Base-by-base conservation (phyloP, 2,329 filamentous ascomycete genomes). In the Ascochyta fabae region DNA sequence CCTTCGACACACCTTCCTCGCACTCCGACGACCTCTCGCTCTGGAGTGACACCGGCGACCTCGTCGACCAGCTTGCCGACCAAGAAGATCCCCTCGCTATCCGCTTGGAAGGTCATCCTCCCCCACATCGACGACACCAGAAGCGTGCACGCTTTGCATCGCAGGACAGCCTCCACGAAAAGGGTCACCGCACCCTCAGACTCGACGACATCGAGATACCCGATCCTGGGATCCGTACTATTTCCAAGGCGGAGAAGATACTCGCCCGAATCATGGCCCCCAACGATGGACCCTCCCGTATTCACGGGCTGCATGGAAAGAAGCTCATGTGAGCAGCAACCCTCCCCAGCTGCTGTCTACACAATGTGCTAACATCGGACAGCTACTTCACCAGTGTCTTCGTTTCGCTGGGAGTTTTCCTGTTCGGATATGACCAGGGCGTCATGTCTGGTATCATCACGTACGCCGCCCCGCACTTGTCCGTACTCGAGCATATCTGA, bases 351-450 rank as follows among this genome's bases (percentile, higher is more conserved):
- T 27, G 24, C 38, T 15, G 7, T 16, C 35, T 13, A 23, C 12
- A 6, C 6, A n/a, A n/a, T 10, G 16, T 41, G 31, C 63, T 69
- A 53, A 68, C 43, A 24, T n/a, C n/a, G 7, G 3, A 51, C 70
- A 96, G 92, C 63, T 96, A 96, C 75, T 97, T 97, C 73, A 97
- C 93, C 44, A 96, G 91, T 78, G 89, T 97, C 42, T 91, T 94
- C 72, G 90, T 94, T 59, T 93, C 90, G 54, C 79, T 95, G 70
- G 91, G 91, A 48, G 91, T 96, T 24, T 96, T 96, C 71, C 81
- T 96, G 19, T 96, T 96, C 71, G 91, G 91, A 61, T 95, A 95
- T 81, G 91, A 95, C 75, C 91, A 95, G 75, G 91, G 91, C 69
- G 91, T 95, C 62, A 95, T 95, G 91, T 94, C 90, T 59, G 84